A percentile compares a stretch with the other conserved stretches of the same genome.
Conservation (phyloP, 805 yeast species). For the Nakazawaea holstii region DNA sequence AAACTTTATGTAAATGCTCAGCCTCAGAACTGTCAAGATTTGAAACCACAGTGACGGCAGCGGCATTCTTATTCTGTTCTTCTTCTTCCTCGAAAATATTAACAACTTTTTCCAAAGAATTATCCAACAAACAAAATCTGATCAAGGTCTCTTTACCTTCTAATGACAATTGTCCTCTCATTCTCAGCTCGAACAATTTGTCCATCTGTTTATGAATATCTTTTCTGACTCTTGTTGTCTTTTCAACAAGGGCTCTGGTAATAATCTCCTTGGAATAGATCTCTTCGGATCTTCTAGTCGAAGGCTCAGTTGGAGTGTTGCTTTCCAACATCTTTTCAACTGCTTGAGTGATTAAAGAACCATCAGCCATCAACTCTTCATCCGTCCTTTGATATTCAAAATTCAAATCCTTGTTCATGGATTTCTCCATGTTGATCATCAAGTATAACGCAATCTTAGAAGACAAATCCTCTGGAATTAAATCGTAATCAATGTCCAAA, state of each 20-base stretch:
- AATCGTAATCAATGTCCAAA: conserved; percentile 49
- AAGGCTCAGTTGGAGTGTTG: conserved; percentile 17
- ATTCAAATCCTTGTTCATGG: conserved; percentile 27
- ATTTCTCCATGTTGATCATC: conserved; percentile 51
- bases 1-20: conserved; percentile 38
- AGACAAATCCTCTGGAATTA: conserved; percentile 43
- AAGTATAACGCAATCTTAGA: conserved; percentile 51
- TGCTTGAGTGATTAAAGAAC: conserved; percentile 65
- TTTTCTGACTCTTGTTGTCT: conserved; percentile 42
- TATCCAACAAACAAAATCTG: conserved; percentile 49
- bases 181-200: conserved; percentile 39
- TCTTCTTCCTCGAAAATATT: conserved; percentile 39
- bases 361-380: conserved; percentile 71
- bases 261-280: conserved; percentile 37
- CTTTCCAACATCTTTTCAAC: conserved; percentile 59
- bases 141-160: conserved; percentile 52
- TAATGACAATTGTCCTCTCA: conserved; percentile 38
- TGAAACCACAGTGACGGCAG: not conserved
- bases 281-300: conserved; percentile 28
- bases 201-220: conserved; percentile 51
- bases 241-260: conserved; percentile 44
- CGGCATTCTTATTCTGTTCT: conserved; percentile 2
- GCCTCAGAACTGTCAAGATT: not conserved
- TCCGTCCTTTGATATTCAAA: conserved; percentile 18
- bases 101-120: conserved; percentile 46